Conservation (phyloP, 2,329 filamentous ascomycete species). For the Ophiostoma sp. region DNA sequence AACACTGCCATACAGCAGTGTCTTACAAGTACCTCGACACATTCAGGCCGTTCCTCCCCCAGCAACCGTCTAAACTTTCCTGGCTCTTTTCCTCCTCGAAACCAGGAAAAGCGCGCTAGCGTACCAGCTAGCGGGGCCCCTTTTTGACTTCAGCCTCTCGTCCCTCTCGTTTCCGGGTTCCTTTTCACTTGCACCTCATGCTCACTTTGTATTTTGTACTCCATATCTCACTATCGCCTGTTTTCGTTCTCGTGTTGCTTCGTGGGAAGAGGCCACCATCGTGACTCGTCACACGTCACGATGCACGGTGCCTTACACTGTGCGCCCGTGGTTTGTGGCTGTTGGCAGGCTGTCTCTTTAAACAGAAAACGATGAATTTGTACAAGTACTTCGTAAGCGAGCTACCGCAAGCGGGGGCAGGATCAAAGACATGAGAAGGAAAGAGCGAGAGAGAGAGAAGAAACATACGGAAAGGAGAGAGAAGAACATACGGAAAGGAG, state of each 20-base stretch:
- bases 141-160: slow-evolving; percentile 1
- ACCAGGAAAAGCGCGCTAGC: not conserved
- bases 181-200: not conserved
- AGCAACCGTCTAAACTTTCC: slow-evolving; percentile 11
- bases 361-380: not conserved
- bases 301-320: not conserved
- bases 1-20: not conserved
- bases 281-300: not conserved
- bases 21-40: not conserved
- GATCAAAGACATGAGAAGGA: not conserved
- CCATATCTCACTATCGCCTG: not conserved
- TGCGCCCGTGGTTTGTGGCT: not conserved
- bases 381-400: not conserved
- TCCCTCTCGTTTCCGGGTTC: not conserved
- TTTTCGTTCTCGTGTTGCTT: not conserved
- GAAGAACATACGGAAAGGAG: not conserved
- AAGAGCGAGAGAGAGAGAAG: not conserved
- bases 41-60: not conserved
- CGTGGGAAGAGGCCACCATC: not conserved
- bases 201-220: not conserved
- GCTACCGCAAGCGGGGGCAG: not conserved
- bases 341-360: not conserved
- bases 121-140: not conserved
- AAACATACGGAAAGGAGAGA: not conserved
- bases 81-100: not conserved